Evolutionary conservation across 371 early-diverging fungal species (phyloP).

Genomic region (Fennellomyces sp.): DNA sequence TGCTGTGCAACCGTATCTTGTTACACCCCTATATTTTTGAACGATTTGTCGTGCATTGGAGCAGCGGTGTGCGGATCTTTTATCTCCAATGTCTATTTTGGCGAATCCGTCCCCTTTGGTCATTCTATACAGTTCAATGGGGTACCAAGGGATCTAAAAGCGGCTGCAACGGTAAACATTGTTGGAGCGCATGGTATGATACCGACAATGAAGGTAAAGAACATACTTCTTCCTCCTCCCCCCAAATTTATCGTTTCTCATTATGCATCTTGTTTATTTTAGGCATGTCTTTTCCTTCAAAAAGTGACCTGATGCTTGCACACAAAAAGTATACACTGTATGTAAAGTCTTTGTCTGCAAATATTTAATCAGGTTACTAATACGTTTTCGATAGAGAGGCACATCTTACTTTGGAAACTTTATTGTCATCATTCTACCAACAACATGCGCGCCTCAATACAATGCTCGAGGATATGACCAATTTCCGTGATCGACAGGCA

Average conservation of each 20-base stretch:
- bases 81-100: conserved; percentile 56
- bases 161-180: conserved; percentile 6
- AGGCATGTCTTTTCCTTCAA: background rate
- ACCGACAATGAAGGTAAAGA: background rate
- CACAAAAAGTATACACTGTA: background rate
- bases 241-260: conserved; percentile 1
- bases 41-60: conserved; percentile 58
- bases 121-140: conserved; percentile 6
- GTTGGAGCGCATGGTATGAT: conserved; percentile 8
- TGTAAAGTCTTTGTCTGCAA: background rate
- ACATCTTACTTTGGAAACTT: conserved; percentile 3
- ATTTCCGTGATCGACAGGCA: conserved; percentile 2
- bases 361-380: background rate
- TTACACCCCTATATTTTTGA: conserved; percentile 50
- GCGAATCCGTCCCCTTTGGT: conserved; percentile 46
- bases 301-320: background rate
- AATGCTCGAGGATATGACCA: background rate
- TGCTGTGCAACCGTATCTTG: conserved; percentile 43
- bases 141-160: background rate
- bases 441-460: conserved; percentile 1
- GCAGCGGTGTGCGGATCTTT: conserved; percentile 54
- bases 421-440: background rate
- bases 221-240: background rate
- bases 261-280: no score
- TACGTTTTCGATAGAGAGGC: background rate